These are phyloP conservation scores for Leavenworthia alabamica DNA, from an alignment of 345 rosid genomes.

Conservation along the genomic window DNA sequence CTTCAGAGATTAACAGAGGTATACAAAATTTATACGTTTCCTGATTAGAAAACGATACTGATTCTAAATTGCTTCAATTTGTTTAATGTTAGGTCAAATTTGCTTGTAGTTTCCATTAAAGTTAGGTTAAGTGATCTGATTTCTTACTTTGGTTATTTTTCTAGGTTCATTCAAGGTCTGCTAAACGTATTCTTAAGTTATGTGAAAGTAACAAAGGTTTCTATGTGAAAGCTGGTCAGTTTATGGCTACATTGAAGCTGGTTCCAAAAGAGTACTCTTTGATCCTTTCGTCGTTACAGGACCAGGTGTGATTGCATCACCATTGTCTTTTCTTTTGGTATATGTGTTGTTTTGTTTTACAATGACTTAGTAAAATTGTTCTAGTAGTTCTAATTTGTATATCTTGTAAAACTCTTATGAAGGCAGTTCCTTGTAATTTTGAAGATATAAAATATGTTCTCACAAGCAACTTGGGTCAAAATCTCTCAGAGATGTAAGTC, in stretches of 20 bases:
- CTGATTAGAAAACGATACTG: not conserved
- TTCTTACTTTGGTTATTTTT: not conserved
- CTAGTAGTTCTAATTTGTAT: slow-evolving; percentile 7
- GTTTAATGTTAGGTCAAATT: not conserved
- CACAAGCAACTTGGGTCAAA: slow-evolving; percentile 45
- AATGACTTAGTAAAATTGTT: not conserved
- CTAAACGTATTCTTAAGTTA: slow-evolving; percentile 50
- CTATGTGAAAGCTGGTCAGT: slow-evolving; percentile 89
- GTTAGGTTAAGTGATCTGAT: not conserved
- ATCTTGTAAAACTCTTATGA: slow-evolving; percentile 4
- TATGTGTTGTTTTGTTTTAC: not conserved
- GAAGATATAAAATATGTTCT: slow-evolving; percentile 53
- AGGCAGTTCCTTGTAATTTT: slow-evolving; percentile 79
- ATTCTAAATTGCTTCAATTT: not conserved
- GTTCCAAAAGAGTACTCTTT: slow-evolving; percentile 68
- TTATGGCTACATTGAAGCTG: slow-evolving; percentile 67
- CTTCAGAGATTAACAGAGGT: slow-evolving; percentile 55
- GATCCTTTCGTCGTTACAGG: slow-evolving; percentile 67
- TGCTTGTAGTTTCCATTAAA: not conserved
- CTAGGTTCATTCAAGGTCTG: slow-evolving; percentile 79
- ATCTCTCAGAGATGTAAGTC: slow-evolving; percentile 57
- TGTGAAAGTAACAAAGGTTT: slow-evolving; percentile 83
- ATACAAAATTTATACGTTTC: not conserved
- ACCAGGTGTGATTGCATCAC: too few species aligned
- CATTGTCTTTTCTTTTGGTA: too few species aligned